Conservation (phyloP, 2,329 filamentous ascomycete species). For the Cryphonectria nitschkei region DNA sequence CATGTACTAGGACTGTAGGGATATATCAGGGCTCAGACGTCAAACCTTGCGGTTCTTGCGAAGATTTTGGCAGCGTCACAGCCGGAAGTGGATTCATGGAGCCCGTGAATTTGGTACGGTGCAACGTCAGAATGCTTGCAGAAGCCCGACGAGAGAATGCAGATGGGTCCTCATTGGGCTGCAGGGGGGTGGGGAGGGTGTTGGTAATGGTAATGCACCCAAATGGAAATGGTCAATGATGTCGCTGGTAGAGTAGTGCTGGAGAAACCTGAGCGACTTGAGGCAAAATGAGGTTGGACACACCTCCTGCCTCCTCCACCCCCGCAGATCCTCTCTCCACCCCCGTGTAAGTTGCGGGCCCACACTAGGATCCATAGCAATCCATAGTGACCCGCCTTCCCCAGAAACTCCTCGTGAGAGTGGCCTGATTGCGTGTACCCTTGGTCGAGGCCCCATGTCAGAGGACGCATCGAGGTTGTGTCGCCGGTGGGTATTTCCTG, state of each 20-base stretch:
- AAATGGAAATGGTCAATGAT: neutral
- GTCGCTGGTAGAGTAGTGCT: neutral
- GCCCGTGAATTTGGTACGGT: neutral
- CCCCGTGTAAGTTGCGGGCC: neutral
- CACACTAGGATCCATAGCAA: neutral
- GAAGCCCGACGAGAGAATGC: neutral
- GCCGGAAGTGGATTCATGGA: neutral
- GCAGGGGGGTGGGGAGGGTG: neutral
- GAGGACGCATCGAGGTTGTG: slow-evolving; percentile 1
- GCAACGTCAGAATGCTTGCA: neutral
- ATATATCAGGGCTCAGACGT: neutral
- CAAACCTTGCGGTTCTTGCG: neutral
- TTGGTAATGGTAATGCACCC: neutral
- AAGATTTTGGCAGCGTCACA: neutral
- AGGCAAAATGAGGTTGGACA: neutral
- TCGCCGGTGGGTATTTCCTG: slow-evolving; percentile 3
- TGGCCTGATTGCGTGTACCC: slow-evolving; percentile 11
- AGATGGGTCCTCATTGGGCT: neutral
- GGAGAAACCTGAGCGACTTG: neutral
- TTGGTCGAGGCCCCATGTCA: neutral
- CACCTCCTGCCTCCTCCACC: neutral
- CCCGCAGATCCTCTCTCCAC: slow-evolving; percentile 1
- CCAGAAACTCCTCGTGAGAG: slow-evolving; percentile 14
- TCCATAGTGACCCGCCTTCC: slow-evolving; percentile 10
- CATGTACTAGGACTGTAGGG: neutral